phyloP scores from a whole-genome alignment of 176 grass and related monocot species.

The Carex littledalei region DNA sequence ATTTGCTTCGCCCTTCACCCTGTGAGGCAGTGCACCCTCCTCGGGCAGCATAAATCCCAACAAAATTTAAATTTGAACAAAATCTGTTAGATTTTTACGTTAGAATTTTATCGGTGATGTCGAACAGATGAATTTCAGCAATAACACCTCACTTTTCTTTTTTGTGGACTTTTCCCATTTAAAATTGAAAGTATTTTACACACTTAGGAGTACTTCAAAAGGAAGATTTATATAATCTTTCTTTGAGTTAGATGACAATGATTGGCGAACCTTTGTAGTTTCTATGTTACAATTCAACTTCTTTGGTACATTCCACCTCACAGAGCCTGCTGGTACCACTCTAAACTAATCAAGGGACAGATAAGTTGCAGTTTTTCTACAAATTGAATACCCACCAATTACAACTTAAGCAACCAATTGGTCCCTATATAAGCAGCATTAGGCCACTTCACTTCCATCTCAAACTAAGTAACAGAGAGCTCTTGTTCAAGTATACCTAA shows the following conservation, averaged over 20 bases:
- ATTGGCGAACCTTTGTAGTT: too few species aligned
- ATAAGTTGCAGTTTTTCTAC: neutral
- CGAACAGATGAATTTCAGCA: neutral
- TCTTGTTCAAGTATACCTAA: neutral
- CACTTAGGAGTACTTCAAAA: neutral
- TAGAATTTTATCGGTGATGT: neutral
- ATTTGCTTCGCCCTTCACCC: neutral
- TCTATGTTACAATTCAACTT: too few species aligned
- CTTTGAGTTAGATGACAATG: neutral
- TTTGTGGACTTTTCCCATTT: neutral
- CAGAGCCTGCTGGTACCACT: neutral
- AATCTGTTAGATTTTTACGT: neutral
- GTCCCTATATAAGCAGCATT: slow-evolving; percentile 11
- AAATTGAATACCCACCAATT: neutral
- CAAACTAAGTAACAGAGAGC: neutral
- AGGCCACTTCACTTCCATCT: neutral
- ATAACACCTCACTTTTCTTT: neutral
- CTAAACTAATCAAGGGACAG: neutral
- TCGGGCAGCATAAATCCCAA: neutral
- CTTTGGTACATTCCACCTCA: neutral
- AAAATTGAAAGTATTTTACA: neutral
- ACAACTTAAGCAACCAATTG: neutral
- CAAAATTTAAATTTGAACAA: neutral
- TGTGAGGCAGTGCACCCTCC: neutral
- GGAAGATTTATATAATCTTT: neutral